Conservation (phyloP, 768 basidiomycete species). For the Tulasnella sp. region DNA sequence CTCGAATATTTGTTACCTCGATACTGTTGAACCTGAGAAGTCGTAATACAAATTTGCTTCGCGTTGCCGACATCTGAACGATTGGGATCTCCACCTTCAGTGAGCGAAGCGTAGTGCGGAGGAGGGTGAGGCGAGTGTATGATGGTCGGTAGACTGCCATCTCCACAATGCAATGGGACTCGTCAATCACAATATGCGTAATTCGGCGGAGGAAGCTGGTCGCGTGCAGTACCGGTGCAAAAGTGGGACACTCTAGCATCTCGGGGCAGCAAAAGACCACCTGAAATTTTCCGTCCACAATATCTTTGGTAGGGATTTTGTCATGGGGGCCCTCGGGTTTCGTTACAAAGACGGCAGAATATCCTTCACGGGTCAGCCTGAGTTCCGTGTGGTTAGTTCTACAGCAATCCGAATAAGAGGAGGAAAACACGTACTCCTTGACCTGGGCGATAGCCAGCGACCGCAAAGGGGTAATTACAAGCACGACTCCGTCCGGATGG, state of each 20-base stretch:
- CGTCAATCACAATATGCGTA: not conserved
- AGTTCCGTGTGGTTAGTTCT: too few species aligned
- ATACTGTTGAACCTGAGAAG: too few species aligned
- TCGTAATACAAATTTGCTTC: too few species aligned
- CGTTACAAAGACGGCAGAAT: not conserved
- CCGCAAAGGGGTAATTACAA: not conserved
- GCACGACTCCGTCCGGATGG: not conserved
- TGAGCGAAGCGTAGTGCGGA: too few species aligned
- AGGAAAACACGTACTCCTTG: not conserved
- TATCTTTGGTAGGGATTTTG: not conserved
- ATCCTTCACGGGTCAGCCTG: too few species aligned
- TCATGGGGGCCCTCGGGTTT: not conserved
- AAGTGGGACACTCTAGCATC: not conserved
- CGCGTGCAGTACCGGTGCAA: not conserved
- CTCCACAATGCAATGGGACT: not conserved
- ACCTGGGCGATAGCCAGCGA: not conserved
- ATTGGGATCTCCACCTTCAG: too few species aligned
- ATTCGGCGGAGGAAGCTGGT: not conserved
- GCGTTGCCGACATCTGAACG: too few species aligned
- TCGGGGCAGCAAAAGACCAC: not conserved
- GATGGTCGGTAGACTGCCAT: not conserved
- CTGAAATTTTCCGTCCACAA: not conserved
- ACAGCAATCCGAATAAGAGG: too few species aligned
- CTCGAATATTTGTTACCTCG: too few species aligned
- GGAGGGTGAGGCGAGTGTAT: too few species aligned